Evolutionary conservation across 2,329 filamentous ascomycete genomes (phyloP).

Genomic region (Pseudogymnoascus sp.): DNA sequence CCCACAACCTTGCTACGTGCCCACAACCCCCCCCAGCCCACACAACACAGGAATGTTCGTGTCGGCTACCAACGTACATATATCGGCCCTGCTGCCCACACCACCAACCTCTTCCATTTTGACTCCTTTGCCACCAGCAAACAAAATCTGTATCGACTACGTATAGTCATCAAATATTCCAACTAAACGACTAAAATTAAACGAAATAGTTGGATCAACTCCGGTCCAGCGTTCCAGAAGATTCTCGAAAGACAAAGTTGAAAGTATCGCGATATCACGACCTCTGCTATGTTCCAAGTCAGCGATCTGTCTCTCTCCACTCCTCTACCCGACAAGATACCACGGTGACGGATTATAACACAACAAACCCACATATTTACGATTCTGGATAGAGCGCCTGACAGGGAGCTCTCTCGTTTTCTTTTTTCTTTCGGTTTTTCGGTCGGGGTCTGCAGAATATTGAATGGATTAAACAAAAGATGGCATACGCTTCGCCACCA

Average conservation of each 20-base stretch:
- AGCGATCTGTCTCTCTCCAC: conserved; percentile 1
- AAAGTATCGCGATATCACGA: not conserved
- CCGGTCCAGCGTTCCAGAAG: conserved; percentile 1
- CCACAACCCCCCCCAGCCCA: not conserved
- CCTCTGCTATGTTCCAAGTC: conserved; percentile 10
- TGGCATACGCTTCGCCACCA: conserved; percentile 14
- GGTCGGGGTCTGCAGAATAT: conserved; percentile 3
- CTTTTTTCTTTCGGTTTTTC: conserved; percentile 7
- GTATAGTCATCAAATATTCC: not conserved
- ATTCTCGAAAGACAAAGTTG: not conserved
- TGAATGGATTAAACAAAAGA: conserved; percentile 8
- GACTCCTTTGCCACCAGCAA: conserved; percentile 5
- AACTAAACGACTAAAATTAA: not conserved
- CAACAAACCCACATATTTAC: conserved; percentile 9
- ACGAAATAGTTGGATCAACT: conserved; percentile 8
- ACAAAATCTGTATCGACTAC: conserved; percentile 3
- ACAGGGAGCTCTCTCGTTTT: not conserved
- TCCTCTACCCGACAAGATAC: conserved; percentile 11
- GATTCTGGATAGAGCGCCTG: conserved; percentile 5
- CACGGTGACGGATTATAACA: conserved; percentile 9
- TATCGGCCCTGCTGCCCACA: conserved; percentile 1
- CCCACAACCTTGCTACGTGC: not conserved
- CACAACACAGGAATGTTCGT: not conserved
- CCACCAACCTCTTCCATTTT: conserved; percentile 7
- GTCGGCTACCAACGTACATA: not conserved